phyloP scores from a whole-genome alignment of 225 moss, liverwort and hornwort genomes.

The Physcomitrium patens region DNA sequence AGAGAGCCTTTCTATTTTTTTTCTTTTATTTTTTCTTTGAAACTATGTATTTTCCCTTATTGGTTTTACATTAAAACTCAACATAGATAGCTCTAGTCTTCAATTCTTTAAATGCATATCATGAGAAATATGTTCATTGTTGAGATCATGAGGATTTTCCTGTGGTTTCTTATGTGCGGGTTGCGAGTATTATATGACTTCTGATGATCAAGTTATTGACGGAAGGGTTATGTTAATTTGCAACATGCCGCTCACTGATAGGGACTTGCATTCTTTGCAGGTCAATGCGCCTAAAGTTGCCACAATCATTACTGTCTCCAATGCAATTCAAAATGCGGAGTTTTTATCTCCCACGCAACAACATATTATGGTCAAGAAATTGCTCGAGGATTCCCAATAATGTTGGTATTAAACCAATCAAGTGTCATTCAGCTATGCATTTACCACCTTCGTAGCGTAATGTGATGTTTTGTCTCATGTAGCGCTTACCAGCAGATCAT shows the following conservation, averaged over 20 bases:
- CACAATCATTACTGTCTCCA: constrained; percentile 73
- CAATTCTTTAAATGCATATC: background rate
- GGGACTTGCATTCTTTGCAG: constrained; percentile 33
- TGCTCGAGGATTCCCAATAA: constrained; percentile 45
- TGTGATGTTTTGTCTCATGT: background rate
- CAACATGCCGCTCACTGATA: background rate
- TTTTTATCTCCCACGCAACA: constrained; percentile 76
- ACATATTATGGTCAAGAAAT: constrained; percentile 61
- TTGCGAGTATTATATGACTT: background rate
- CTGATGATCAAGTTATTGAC: background rate
- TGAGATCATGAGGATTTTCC: background rate
- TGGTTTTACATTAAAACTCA: background rate
- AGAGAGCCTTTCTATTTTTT: background rate
- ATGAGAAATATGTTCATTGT: constrained; percentile 4
- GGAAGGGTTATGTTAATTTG: background rate
- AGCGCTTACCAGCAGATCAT: background rate
- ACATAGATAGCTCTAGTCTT: background rate
- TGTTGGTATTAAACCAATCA: constrained; percentile 6
- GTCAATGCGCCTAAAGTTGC: constrained; percentile 71
- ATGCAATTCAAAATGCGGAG: constrained; percentile 79
- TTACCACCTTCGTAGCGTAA: background rate
- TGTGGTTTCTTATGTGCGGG: background rate
- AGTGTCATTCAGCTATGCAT: background rate
- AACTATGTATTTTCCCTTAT: too few relatives aligned
- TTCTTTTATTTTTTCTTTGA: too few relatives aligned